phyloP scores from a whole-genome alignment of 768 basidiomycete genomes.

The Chalciporus chontae region DNA sequence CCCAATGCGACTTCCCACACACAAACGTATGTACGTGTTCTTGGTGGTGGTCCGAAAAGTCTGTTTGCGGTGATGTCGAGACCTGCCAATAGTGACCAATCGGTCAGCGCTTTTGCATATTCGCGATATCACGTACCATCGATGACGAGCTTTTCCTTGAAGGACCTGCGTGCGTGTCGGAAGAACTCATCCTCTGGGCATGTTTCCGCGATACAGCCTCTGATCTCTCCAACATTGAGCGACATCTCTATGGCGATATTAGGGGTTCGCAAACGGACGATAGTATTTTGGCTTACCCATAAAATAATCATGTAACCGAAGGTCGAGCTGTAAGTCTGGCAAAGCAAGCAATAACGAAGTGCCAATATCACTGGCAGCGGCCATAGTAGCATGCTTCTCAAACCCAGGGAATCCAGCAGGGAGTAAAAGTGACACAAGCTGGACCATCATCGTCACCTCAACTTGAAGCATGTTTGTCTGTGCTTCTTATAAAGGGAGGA shows the following conservation, averaged over 20 bases:
- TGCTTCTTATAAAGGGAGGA: constrained; percentile 7
- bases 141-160: constrained; percentile 42
- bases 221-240: constrained; percentile 63
- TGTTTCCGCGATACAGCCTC: constrained; percentile 46
- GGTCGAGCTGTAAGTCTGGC: constrained; percentile 69
- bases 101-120: not conserved
- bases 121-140: constrained; percentile 36
- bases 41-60: constrained; percentile 85
- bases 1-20: constrained; percentile 89
- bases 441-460: constrained; percentile 51
- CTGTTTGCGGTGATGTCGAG: constrained; percentile 80
- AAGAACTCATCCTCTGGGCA: constrained; percentile 43
- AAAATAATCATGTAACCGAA: constrained; percentile 81
- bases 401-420: constrained; percentile 69
- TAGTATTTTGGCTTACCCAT: constrained; percentile 58
- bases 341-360: constrained; percentile 52
- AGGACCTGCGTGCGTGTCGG: constrained; percentile 13
- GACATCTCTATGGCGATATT: constrained; percentile 59
- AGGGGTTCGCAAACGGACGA: constrained; percentile 2
- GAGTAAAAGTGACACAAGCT: constrained; percentile 53
- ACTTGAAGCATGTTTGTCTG: constrained; percentile 86
- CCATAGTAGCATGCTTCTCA: constrained; percentile 31
- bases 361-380: constrained; percentile 41
- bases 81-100: constrained; percentile 37
- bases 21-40: constrained; percentile 82